A percentile compares a stretch with the other conserved stretches of the same genome.
Evolutionary conservation across 176 grass and related monocot species (phyloP).

Genomic region (Phoenix dactylifera): DNA sequence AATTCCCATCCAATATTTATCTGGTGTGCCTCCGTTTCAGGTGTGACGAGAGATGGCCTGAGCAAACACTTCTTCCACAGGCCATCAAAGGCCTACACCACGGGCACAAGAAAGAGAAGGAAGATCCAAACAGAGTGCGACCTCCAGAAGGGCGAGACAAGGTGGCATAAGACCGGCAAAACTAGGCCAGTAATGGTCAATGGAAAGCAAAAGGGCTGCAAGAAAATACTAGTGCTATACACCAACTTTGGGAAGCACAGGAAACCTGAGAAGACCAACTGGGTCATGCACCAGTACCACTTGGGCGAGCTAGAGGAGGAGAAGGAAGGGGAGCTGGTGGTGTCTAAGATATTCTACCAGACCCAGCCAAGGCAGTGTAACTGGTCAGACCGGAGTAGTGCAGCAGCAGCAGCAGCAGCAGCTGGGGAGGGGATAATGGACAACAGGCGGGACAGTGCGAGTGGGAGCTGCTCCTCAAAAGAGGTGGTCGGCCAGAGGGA

Average conservation of each 20-base stretch:
- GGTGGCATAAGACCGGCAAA: constrained; percentile 99
- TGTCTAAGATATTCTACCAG: constrained; percentile 98
- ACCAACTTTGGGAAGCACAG: constrained; percentile 81
- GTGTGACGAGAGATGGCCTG: constrained; percentile 74
- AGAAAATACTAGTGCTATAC: constrained; percentile 95
- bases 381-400: constrained; percentile 1
- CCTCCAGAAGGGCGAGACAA: constrained; percentile 42
- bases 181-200: constrained; percentile 56
- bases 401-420: background rate
- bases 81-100: constrained; percentile 93
- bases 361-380: constrained; percentile 80
- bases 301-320: constrained; percentile 60
- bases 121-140: constrained; percentile 44
- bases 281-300: constrained; percentile 99
- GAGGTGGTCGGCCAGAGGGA: constrained; percentile 4
- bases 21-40: constrained; percentile 15
- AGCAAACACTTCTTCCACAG: constrained; percentile 92
- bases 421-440: constrained; percentile 1
- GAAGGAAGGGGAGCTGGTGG: constrained; percentile 84
- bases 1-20: background rate
- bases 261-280: constrained; percentile 84
- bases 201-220: constrained; percentile 70
- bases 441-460: constrained; percentile 15
- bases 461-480: constrained; percentile 18
- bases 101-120: constrained; percentile 81